Evolutionary conservation across 352 stramenopile species (phyloP).

Genomic region (Phytophthora syringae): DNA sequence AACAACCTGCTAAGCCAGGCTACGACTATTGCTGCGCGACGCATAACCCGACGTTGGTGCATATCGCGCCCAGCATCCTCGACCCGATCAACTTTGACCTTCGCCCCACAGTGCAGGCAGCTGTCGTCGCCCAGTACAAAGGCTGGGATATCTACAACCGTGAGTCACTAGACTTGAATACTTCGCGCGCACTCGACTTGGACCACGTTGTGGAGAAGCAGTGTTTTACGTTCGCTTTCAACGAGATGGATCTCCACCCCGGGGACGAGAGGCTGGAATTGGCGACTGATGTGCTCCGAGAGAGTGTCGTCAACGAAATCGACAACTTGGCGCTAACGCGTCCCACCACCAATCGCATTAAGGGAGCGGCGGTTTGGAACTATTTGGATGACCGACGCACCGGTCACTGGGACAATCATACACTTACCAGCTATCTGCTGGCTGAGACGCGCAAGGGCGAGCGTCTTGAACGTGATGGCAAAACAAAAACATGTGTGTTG

Average conservation of each 20-base stretch:
- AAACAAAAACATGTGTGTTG: too few relatives aligned
- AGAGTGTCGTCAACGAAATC: slow-evolving; percentile 29
- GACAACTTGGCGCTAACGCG: slow-evolving; percentile 40
- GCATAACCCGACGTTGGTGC: slow-evolving; percentile 22
- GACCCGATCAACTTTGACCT: slow-evolving; percentile 8
- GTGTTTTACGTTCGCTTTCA: slow-evolving; percentile 35
- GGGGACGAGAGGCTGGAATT: slow-evolving; percentile 13
- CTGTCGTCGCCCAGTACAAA: slow-evolving; percentile 18
- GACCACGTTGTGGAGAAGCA: slow-evolving; percentile 53
- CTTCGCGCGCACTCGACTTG: slow-evolving; percentile 21
- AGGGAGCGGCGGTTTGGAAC: slow-evolving; percentile 35
- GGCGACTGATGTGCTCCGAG: slow-evolving; percentile 20
- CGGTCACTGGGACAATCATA: slow-evolving; percentile 22
- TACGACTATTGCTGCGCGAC: slow-evolving; percentile 42
- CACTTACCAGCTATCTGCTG: slow-evolving; percentile 36
- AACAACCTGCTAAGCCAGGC: slow-evolving; percentile 21
- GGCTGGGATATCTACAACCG: slow-evolving; percentile 36
- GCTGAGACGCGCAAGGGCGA: slow-evolving; percentile 15
- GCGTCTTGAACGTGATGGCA: slow-evolving; percentile 13
- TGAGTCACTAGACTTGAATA: slow-evolving; percentile 18
- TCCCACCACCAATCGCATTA: slow-evolving; percentile 41
- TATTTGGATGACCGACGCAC: slow-evolving; percentile 43
- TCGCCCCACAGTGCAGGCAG: slow-evolving; percentile 13
- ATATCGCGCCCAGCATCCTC: slow-evolving; percentile 33
- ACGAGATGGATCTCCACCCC: slow-evolving; percentile 9